Percentiles rank a stretch among this genome's conserved stretches.
Evolutionary conservation across 2,329 filamentous ascomycete species (phyloP).

Genomic region (Colletotrichum tofieldiae): DNA sequence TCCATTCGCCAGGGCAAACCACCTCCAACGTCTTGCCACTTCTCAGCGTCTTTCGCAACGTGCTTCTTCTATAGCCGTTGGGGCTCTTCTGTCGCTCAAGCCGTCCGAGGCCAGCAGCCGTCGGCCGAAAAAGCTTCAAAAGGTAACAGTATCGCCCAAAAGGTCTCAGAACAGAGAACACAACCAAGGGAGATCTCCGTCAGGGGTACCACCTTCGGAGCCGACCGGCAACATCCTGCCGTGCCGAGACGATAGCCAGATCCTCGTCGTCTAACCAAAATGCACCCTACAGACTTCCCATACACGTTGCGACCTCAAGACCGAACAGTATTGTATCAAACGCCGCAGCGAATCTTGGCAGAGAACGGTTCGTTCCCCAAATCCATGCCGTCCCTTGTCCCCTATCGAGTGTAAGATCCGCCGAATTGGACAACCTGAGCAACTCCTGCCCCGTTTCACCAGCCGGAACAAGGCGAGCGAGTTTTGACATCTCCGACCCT

Average conservation of each 20-base stretch:
- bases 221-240: not conserved
- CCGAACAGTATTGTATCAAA: not conserved
- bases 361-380: not conserved
- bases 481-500: not conserved
- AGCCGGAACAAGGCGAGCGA: not conserved
- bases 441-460: slow-evolving; percentile 2
- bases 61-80: not conserved
- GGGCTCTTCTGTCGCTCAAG: not conserved
- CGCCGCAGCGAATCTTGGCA: too few species aligned
- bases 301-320: not conserved
- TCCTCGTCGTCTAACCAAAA: not conserved
- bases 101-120: not conserved
- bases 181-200: slow-evolving; percentile 10
- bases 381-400: not conserved
- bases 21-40: not conserved
- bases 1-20: not conserved
- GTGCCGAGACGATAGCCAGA: not conserved
- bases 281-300: not conserved
- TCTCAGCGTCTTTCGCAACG: not conserved
- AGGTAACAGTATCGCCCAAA: not conserved
- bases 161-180: not conserved
- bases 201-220: not conserved
- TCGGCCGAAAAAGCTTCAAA: not conserved
- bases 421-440: not conserved
- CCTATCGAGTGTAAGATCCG: slow-evolving; percentile 7